Evolutionary conservation across 78 protist genomes (phyloP), one percentile per base, ranked within the genome.

Genomic region (Salpingoeca rosetta): DNA sequence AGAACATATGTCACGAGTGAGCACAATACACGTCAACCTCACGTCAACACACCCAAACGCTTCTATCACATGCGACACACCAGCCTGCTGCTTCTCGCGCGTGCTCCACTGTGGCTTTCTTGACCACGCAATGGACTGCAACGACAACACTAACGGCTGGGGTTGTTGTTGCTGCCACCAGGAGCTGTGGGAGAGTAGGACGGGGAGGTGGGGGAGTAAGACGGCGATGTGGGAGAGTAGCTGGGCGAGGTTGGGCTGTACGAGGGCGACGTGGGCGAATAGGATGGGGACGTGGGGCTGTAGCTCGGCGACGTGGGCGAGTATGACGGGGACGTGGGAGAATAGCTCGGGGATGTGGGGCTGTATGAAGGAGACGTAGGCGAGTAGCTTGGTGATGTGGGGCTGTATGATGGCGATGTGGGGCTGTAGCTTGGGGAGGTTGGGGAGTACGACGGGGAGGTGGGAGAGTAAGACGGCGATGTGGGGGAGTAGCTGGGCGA

Each of bases 371-470:
- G 98, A 12, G 87, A 57, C 36, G 95, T 90, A 37, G 98, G 97
- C 27, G 91, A 84, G 84, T 96, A 93, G 39, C 88, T 17, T 31
- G 95, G 90, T 0, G 87, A 72, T 25, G 89, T 84, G 26, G 92
- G 92, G n/a, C 79, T 40, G 90, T 86, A 88, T 65, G 89, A 31
- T 0, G 85, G 92, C 24, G n/a, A 89, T 82, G 24, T 91, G 89
- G 44, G 95, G 91, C 86, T 11, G 80, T 89, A 89, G 88, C 43
- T 84, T 17, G 25, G 93, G 93, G 1, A 77, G 57, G 38, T 94
- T 24, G 98, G 98, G n/a, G 93, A 85, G 85, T 95, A 96, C 35
- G 92, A 11, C 41, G 97, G 97, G 7, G 87, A 76, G 12, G 92
- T 90, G 40, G 93, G 96, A 28, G 93, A 83, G 76, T 74, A 76